phyloP scores from a whole-genome alignment of 768 basidiomycete genomes.

The Leucogyrophana mollusca region DNA sequence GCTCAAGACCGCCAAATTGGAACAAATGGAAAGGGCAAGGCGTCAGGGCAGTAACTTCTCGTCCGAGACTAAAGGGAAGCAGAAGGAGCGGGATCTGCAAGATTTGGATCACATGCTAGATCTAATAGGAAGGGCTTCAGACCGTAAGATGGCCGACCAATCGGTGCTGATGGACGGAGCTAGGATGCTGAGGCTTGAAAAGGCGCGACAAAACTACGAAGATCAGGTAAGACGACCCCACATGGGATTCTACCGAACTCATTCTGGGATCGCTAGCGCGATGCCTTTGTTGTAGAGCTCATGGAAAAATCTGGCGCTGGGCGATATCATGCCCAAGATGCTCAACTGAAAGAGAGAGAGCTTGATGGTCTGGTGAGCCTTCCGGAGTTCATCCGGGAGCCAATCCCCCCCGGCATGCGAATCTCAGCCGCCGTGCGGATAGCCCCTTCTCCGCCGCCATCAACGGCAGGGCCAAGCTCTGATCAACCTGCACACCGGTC shows the following conservation, averaged over 20 bases:
- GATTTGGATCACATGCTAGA: slow-evolving; percentile 76
- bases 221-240: slow-evolving; percentile 50
- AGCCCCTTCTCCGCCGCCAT: slow-evolving; percentile 5
- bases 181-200: slow-evolving; percentile 54
- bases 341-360: slow-evolving; percentile 22
- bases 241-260: slow-evolving; percentile 7
- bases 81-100: slow-evolving; percentile 42
- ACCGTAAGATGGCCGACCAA: slow-evolving; percentile 67
- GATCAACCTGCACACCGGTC: slow-evolving; percentile 6
- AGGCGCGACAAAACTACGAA: slow-evolving; percentile 53
- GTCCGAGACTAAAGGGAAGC: slow-evolving; percentile 39
- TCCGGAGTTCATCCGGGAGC: slow-evolving; percentile 64
- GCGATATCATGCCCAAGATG: slow-evolving; percentile 79
- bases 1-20: slow-evolving; percentile 66
- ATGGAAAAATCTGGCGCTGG: slow-evolving; percentile 70
- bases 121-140: slow-evolving; percentile 67
- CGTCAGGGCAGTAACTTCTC: slow-evolving; percentile 33
- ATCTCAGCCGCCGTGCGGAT: background rate
- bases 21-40: slow-evolving; percentile 72
- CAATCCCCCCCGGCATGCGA: slow-evolving; percentile 37
- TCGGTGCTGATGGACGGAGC: slow-evolving; percentile 64
- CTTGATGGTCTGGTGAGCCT: slow-evolving; percentile 37
- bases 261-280: slow-evolving; percentile 43
- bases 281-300: slow-evolving; percentile 74
- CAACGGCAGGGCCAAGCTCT: slow-evolving; percentile 12